phyloP scores from a whole-genome alignment of 2,329 filamentous ascomycete species.

The Fusarium nematophilum region DNA sequence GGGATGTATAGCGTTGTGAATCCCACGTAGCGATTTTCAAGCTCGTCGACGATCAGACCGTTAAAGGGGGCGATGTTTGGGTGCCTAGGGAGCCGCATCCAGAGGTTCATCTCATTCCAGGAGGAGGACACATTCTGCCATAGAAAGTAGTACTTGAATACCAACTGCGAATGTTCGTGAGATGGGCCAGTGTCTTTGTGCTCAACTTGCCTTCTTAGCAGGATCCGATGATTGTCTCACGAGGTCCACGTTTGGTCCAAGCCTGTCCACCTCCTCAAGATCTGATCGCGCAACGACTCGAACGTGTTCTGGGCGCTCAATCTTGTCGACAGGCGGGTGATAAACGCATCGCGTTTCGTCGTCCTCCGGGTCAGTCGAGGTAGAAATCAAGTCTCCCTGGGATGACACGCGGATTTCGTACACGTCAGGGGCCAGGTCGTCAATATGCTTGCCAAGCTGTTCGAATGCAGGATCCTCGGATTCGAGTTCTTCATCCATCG shows the following conservation, averaged over 20 bases:
- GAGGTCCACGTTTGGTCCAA: slow-evolving; percentile 44
- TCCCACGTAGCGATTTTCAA: slow-evolving; percentile 49
- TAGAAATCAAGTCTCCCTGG: slow-evolving; percentile 35
- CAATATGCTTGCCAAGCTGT: slow-evolving; percentile 38
- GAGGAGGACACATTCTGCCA: slow-evolving; percentile 24
- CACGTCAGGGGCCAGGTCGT: slow-evolving; percentile 29
- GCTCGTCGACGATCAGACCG: slow-evolving; percentile 47
- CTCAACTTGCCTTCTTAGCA: neutral
- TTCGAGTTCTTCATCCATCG: slow-evolving; percentile 44
- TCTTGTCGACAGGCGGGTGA: slow-evolving; percentile 38
- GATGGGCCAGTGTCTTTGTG: no score
- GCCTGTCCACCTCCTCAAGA: slow-evolving; percentile 46
- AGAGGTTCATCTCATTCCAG: slow-evolving; percentile 52
- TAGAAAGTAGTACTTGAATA: slow-evolving; percentile 52
- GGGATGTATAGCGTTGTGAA: slow-evolving; percentile 51
- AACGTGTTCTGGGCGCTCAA: slow-evolving; percentile 32
- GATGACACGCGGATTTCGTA: slow-evolving; percentile 39
- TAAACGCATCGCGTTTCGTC: slow-evolving; percentile 43
- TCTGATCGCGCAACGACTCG: slow-evolving; percentile 34
- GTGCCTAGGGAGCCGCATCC: slow-evolving; percentile 50
- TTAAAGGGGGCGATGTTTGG: slow-evolving; percentile 53
- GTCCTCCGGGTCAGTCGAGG: slow-evolving; percentile 40
- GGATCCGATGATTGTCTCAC: slow-evolving; percentile 11
- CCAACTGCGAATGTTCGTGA: slow-evolving; percentile 23
- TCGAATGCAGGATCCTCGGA: slow-evolving; percentile 36